A percentile compares a stretch with the other conserved stretches of the same genome.
Conservation (phyloP, 345 rosid species). For the Cardamine occulta region DNA sequence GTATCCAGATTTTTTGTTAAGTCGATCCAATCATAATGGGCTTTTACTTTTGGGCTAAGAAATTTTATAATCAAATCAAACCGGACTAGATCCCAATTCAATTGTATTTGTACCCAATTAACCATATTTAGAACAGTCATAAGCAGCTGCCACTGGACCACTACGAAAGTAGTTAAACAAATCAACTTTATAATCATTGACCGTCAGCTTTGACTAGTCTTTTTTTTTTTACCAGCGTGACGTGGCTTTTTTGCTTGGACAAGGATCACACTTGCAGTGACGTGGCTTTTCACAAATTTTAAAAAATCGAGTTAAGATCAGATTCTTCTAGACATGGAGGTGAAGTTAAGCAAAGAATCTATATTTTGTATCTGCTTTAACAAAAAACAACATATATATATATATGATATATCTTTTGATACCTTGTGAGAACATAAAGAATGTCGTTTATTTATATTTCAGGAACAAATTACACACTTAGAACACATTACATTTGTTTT, state of each 20-base stretch:
- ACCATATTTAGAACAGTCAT: slow-evolving; percentile 9
- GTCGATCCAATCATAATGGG: slow-evolving; percentile 17
- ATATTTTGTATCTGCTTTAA: slow-evolving; percentile 3
- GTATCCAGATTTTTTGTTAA: slow-evolving; percentile 33
- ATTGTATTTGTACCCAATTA: neutral
- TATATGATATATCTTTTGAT: neutral
- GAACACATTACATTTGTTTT: neutral
- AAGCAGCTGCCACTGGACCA: neutral
- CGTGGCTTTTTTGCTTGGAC: neutral
- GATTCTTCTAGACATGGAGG: slow-evolving; percentile 32
- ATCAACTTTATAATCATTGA: neutral
- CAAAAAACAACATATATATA: neutral
- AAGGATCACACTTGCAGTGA: neutral
- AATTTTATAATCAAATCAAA: neutral
- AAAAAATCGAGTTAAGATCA: neutral
- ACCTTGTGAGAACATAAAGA: neutral
- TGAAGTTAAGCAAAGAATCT: slow-evolving; percentile 42
- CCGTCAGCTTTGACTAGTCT: slow-evolving; percentile 32
- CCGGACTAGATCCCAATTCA: neutral
- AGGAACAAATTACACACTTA: neutral
- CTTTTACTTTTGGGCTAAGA: slow-evolving; percentile 18
- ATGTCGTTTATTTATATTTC: neutral
- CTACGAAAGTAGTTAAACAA: neutral
- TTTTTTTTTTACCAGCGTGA: slow-evolving; percentile 9
- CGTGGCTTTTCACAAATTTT: neutral